Evolutionary conservation across 106 monocot species (phyloP).

Genomic region (Gastrodia elata): DNA sequence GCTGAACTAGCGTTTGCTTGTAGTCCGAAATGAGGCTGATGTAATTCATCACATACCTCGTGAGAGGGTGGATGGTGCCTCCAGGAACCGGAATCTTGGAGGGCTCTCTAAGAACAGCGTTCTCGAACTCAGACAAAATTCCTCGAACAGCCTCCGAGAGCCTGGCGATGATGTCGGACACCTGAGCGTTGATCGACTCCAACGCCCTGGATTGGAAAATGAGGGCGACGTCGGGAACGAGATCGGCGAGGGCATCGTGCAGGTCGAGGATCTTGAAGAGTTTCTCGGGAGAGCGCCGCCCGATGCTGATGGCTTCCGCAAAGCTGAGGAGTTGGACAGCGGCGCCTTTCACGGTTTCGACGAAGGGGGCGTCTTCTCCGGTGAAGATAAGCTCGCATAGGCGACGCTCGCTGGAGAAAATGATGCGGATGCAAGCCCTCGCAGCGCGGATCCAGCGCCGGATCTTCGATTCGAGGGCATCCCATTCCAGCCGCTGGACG

Average conservation of each 20-base stretch:
- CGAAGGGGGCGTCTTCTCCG: slow-evolving; percentile 40
- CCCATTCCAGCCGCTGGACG: slow-evolving; percentile 61
- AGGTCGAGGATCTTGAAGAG: slow-evolving; percentile 70
- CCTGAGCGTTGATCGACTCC: slow-evolving; percentile 52
- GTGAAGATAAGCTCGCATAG: slow-evolving; percentile 27
- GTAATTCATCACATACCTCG: slow-evolving; percentile 97
- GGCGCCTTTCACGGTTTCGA: slow-evolving; percentile 43
- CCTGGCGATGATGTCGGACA: slow-evolving; percentile 47
- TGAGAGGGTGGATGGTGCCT: slow-evolving; percentile 83
- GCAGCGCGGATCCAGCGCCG: slow-evolving; percentile 85
- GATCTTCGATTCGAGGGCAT: slow-evolving; percentile 51
- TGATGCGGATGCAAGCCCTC: slow-evolving; percentile 36
- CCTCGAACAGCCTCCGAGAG: slow-evolving; percentile 80
- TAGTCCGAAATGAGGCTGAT: slow-evolving; percentile 69
- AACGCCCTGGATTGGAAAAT: slow-evolving; percentile 33
- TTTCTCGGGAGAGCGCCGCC: slow-evolving; percentile 61
- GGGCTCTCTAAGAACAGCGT: slow-evolving; percentile 58
- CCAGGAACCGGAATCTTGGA: slow-evolving; percentile 61
- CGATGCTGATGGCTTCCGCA: slow-evolving; percentile 64
- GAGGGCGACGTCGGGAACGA: slow-evolving; percentile 41
- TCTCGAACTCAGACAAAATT: slow-evolving; percentile 93
- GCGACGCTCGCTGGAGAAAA: slow-evolving; percentile 61
- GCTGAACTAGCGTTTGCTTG: slow-evolving; percentile 50
- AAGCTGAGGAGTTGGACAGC: slow-evolving; percentile 57
- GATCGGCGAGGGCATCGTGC: slow-evolving; percentile 48